These are phyloP conservation scores for Colletotrichum sp. DNA, from an alignment of 2,329 filamentous ascomycete genomes.

Conservation along the genomic window DNA sequence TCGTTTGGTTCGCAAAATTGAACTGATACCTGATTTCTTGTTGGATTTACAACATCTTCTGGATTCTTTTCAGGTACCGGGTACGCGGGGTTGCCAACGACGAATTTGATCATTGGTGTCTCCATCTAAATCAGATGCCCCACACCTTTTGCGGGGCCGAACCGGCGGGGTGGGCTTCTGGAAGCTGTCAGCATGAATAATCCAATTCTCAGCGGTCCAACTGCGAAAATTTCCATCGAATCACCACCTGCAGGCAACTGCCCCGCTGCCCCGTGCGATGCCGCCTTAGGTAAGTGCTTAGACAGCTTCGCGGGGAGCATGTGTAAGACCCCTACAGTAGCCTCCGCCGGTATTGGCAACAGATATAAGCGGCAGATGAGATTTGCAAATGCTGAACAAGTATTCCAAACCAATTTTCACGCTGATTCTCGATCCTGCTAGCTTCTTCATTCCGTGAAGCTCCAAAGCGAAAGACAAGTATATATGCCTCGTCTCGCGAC, in stretches of 20 bases:
- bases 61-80: too few relatives aligned
- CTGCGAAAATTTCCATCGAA: neutral
- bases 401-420: neutral
- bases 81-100: too few relatives aligned
- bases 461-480: conserved; percentile 23
- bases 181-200: conserved; percentile 24
- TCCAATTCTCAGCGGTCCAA: conserved; percentile 19
- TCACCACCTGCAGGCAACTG: neutral
- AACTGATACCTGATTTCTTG: too few relatives aligned
- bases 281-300: conserved; percentile 15
- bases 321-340: conserved; percentile 17
- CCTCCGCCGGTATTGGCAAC: neutral
- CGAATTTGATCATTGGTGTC: too few relatives aligned
- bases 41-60: too few relatives aligned
- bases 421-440: conserved; percentile 20
- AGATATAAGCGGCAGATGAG: conserved; percentile 4
- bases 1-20: too few relatives aligned
- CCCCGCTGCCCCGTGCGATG: neutral
- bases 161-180: neutral
- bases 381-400: conserved; percentile 25
- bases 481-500: conserved; percentile 43
- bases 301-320: conserved; percentile 7
- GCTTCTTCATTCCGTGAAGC: neutral
- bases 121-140: too few relatives aligned
- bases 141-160: neutral